Conservation (phyloP, 1,284 basidiomycete genomes). For the Melampsora americana region DNA sequence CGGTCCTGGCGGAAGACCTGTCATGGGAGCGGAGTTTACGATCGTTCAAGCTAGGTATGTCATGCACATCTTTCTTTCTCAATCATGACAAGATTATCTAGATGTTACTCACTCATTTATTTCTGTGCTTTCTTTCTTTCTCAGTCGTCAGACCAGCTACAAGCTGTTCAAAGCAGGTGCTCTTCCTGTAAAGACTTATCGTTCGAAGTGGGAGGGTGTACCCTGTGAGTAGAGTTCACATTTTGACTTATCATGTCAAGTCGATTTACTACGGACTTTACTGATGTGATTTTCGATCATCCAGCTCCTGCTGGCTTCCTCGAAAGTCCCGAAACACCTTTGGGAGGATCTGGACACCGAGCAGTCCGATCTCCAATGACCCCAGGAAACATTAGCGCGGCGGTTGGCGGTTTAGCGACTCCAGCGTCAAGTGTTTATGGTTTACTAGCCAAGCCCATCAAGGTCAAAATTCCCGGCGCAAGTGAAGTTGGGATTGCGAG, state of each 20-base stretch:
- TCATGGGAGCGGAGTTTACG: conserved; percentile 42
- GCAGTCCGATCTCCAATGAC: background rate
- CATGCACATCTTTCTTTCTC: background rate
- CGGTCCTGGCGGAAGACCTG: conserved; percentile 37
- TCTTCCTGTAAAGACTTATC: conserved; percentile 41
- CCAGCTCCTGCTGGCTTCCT: conserved; percentile 4
- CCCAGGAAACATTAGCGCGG: background rate
- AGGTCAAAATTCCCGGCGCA: background rate
- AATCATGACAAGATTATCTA: background rate
- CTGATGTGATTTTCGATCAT: background rate
- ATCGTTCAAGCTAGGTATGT: conserved; percentile 43
- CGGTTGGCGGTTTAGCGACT: background rate
- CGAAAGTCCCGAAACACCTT: background rate
- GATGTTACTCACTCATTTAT: background rate
- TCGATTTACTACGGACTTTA: background rate
- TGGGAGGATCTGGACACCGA: background rate
- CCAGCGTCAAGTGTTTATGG: too few species aligned
- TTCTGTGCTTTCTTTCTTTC: background rate
- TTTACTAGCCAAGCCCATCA: background rate
- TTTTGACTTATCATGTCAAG: background rate
- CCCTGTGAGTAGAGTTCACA: conserved; percentile 19
- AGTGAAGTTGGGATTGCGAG: background rate
- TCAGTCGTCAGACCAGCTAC: conserved; percentile 44
- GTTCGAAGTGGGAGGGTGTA: conserved; percentile 41
- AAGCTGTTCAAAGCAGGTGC: conserved; percentile 45